A percentile compares a stretch with the other conserved stretches of the same genome.
Evolutionary conservation across 139 green algal genomes (phyloP).

Genomic region (Astrephomene gubernaculifera): DNA sequence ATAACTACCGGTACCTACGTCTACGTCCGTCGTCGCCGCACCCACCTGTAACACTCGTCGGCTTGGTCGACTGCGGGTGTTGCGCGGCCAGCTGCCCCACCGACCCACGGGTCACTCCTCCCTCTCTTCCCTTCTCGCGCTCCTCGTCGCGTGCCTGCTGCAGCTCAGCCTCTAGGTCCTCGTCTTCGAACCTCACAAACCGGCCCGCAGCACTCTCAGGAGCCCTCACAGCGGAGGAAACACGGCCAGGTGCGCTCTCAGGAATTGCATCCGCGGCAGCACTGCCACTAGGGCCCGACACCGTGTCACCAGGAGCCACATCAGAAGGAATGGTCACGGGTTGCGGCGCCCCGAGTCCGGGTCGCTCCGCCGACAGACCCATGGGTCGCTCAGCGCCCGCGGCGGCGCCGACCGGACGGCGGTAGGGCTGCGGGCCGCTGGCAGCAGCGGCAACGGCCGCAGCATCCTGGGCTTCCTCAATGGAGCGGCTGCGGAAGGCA

Average conservation of each 20-base stretch:
- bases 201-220: too few species aligned
- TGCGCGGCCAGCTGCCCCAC: too few species aligned
- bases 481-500: not conserved
- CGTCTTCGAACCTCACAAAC: too few species aligned
- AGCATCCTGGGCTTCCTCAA: too few species aligned
- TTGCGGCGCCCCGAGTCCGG: not conserved
- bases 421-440: not conserved
- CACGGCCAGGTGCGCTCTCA: too few species aligned
- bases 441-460: not conserved
- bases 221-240: too few species aligned
- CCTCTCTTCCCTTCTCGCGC: not conserved
- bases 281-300: too few species aligned
- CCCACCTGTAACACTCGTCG: not conserved
- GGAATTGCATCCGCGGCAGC: too few species aligned
- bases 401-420: not conserved
- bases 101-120: too few species aligned
- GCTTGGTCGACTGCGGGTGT: not conserved
- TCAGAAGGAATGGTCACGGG: too few species aligned
- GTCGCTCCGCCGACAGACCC: not conserved
- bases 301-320: too few species aligned
- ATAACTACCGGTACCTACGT: not conserved
- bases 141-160: not conserved
- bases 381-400: not conserved
- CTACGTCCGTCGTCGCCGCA: not conserved
- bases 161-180: not conserved